phyloP scores from a whole-genome alignment of 2,329 filamentous ascomycete species.

The Lasiodiplodia sp. region DNA sequence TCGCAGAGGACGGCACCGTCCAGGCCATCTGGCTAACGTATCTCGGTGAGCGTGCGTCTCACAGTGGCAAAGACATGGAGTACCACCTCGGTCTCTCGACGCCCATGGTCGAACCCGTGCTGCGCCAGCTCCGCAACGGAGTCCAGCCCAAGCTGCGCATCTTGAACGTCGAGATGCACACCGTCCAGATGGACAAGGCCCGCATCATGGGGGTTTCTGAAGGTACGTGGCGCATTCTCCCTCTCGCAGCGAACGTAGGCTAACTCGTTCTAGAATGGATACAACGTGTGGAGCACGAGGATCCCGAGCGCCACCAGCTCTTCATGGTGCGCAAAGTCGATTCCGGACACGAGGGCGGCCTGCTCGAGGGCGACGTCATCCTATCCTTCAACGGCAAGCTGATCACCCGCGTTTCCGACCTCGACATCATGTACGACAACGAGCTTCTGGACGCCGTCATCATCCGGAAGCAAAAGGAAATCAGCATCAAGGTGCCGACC shows the following conservation, averaged over 20 bases:
- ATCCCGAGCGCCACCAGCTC: conserved; percentile 91
- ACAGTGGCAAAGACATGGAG: conserved; percentile 87
- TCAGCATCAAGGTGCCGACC: conserved; percentile 79
- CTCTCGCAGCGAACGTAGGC: background rate
- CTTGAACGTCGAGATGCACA: conserved; percentile 90
- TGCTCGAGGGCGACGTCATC: conserved; percentile 91
- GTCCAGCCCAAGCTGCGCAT: conserved; percentile 84
- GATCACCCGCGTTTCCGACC: conserved; percentile 89
- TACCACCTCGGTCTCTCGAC: conserved; percentile 94
- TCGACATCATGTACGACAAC: conserved; percentile 96
- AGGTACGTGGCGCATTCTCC: conserved; percentile 31
- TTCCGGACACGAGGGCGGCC: conserved; percentile 66
- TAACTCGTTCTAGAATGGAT: conserved; percentile 73
- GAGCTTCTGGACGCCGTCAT: conserved; percentile 83
- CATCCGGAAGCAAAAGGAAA: conserved; percentile 82
- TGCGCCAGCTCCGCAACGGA: conserved; percentile 83
- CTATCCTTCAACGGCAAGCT: conserved; percentile 89
- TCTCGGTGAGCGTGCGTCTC: conserved; percentile 83
- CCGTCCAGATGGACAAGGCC: conserved; percentile 96
- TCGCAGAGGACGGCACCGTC: conserved; percentile 88
- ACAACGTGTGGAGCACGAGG: conserved; percentile 83
- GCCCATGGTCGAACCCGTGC: conserved; percentile 86
- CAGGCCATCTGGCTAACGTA: conserved; percentile 98
- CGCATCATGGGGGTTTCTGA: conserved; percentile 97
- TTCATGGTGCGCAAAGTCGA: conserved; percentile 97